Percentiles rank a stretch among this genome's conserved stretches.
phyloP scores from a whole-genome alignment of 108 stramenopile species.

The Chaetoceros tenuissimus region DNA sequence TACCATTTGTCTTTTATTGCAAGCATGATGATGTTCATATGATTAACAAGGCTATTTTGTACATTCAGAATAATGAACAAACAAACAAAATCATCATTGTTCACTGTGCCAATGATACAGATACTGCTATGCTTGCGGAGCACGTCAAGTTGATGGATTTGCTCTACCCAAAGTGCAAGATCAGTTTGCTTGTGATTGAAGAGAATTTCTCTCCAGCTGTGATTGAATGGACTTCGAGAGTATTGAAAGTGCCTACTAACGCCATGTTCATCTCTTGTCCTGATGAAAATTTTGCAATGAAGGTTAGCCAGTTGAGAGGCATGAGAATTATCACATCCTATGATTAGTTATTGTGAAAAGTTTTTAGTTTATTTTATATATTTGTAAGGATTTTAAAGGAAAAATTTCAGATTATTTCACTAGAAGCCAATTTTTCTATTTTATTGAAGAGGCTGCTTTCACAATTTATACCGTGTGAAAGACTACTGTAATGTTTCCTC shows the following conservation, averaged over 20 bases:
- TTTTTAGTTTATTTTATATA: no score
- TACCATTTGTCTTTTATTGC: constrained; percentile 49
- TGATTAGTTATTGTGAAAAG: no score
- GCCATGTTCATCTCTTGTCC: constrained; percentile 65
- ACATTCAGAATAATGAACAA: constrained; percentile 50
- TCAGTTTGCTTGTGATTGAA: constrained; percentile 32
- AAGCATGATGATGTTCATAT: constrained; percentile 53
- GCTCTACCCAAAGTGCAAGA: constrained; percentile 52
- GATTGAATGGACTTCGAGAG: constrained; percentile 28
- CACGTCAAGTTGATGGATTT: constrained; percentile 49
- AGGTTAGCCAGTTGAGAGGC: constrained; percentile 49
- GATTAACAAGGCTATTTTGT: constrained; percentile 62
- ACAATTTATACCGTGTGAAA: no score
- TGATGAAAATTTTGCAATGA: constrained; percentile 53
- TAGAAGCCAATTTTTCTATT: no score
- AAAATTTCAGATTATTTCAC: no score
- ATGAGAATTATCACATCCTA: constrained; percentile 57
- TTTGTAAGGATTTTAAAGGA: no score
- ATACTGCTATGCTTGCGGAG: constrained; percentile 14
- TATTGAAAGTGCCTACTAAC: constrained; percentile 28
- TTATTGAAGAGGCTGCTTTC: no score
- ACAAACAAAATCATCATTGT: constrained; percentile 35
- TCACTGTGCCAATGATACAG: constrained; percentile 16
- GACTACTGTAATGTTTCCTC: no score
- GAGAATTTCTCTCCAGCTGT: constrained; percentile 35